Base-by-base conservation (phyloP, 345 rosid genomes). In the Eucalyptus curtisii region DNA sequence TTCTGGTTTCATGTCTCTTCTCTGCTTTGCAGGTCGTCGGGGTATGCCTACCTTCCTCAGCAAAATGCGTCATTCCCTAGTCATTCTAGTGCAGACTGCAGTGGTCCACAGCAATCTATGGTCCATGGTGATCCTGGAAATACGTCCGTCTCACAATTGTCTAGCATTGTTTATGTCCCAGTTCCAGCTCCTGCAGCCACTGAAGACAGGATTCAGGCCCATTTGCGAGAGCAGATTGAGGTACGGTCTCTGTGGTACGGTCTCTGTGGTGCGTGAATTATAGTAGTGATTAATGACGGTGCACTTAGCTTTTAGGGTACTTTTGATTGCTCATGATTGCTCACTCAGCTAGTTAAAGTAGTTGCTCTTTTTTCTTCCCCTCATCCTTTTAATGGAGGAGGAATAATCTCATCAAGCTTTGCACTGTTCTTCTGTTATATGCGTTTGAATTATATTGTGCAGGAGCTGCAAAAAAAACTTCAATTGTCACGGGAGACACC, bases 201-300 rank as follows among this genome's bases (percentile, higher is more conserved):
- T 14, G 94, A 90, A 88, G 93, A 92, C 87, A 88, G 87, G 68
- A 64, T 33, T 47, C 89, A 37, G 87, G 90, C 92, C 71, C 91
- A 92, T 88, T 33, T 92, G 3, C 92, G 93, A 91, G 91, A 93
- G 89, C 97, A 95, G 87, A 94, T 97, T 87, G 95, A 97, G 98
- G 99, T 96, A 91, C 52, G 22, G 24, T 87, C 64, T 44, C 22
- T 48, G 49, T 13, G 98, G 99, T 96, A 91, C 66, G 19, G 20
- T 82, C 79, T 30, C 20, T 25, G 24, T 68, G 87, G 47, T 76
- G 20, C 82, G 20, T 20, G 47, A 42, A 20, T 33, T 5, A 33
- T 76, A 13, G 27, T 11, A 37, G 84, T 76, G 47, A 76, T 76
- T 20, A 40, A 76, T 40, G 84, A 76, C 15, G 7, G 80, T 71